These are phyloP conservation scores for Eucommia ulmoides DNA, from an alignment of 257 asterid species.

Conservation along the genomic window DNA sequence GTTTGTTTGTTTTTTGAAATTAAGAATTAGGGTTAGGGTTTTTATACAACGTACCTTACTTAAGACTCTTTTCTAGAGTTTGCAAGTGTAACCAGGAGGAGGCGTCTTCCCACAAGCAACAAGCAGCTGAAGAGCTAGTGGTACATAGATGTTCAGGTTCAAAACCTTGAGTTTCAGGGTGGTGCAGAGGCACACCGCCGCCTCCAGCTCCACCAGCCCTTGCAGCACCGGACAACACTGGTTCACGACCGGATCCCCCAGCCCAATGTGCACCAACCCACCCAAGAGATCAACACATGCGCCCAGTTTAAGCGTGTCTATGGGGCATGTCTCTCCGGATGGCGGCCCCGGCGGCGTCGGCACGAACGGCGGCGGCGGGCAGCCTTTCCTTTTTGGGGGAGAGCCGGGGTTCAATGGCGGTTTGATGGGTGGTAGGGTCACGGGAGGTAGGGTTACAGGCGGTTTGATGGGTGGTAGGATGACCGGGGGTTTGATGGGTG, in stretches of 20 bases:
- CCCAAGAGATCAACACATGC: constrained; percentile 81
- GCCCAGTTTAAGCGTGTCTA: constrained; percentile 63
- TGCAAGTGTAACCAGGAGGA: constrained; percentile 89
- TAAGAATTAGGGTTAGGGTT: too few species aligned
- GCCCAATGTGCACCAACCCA: constrained; percentile 51
- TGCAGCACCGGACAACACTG: constrained; percentile 64
- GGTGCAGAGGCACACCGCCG: constrained; percentile 73
- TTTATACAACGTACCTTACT: too few species aligned
- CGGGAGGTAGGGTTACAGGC: constrained; percentile 8
- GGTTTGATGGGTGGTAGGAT: constrained; percentile 15
- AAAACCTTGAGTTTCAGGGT: constrained; percentile 53
- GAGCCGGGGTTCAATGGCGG: not conserved
- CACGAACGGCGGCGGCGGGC: constrained; percentile 17
- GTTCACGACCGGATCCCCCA: constrained; percentile 60
- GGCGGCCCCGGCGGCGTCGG: constrained; percentile 1
- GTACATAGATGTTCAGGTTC: constrained; percentile 48
- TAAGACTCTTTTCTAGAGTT: too few species aligned
- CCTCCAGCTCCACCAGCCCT: constrained; percentile 61
- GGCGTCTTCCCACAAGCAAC: constrained; percentile 70
- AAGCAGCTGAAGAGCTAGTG: constrained; percentile 78
- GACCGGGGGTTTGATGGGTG: constrained; percentile 16
- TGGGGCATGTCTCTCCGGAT: constrained; percentile 53
- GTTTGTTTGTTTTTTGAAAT: too few species aligned
- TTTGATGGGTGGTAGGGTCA: constrained; percentile 8
- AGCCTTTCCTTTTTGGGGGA: constrained; percentile 13